These are phyloP conservation scores for Dionaea muscipula DNA, from an alignment of 179 eudicot genomes.

Conservation along the genomic window DNA sequence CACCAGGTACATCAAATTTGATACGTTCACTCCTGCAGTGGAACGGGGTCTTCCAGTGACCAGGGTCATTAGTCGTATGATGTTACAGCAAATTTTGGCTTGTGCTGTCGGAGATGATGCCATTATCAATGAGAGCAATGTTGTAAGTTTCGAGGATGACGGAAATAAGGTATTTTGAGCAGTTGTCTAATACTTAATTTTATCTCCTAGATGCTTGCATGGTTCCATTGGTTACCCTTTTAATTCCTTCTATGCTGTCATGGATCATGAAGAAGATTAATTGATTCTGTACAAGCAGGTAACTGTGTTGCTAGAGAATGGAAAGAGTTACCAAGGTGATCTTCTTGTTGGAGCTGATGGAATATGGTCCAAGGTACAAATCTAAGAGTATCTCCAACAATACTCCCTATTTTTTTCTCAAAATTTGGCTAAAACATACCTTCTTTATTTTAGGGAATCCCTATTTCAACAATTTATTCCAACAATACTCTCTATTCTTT, in stretches of 20 bases:
- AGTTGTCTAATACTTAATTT: background rate
- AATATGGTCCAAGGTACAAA: constrained; percentile 79
- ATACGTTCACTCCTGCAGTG: constrained; percentile 95
- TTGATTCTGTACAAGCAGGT: constrained; percentile 36
- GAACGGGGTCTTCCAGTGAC: constrained; percentile 91
- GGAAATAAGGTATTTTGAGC: constrained; percentile 52
- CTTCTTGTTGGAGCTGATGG: constrained; percentile 97
- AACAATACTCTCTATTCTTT: too few relatives aligned
- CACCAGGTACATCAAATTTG: constrained; percentile 87
- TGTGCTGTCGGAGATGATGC: constrained; percentile 63
- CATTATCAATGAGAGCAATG: constrained; percentile 76
- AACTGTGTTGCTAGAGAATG: constrained; percentile 65
- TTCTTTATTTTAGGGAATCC: too few relatives aligned
- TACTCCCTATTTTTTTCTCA: too few relatives aligned
- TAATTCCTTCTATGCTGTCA: background rate
- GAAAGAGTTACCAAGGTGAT: constrained; percentile 69
- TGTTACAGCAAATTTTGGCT: constrained; percentile 74
- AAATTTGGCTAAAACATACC: too few relatives aligned
- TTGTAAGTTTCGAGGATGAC: constrained; percentile 64
- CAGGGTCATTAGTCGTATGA: constrained; percentile 86
- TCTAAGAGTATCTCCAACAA: too few relatives aligned
- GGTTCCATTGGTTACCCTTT: background rate
- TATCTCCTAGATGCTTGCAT: too few relatives aligned
- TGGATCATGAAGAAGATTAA: background rate
- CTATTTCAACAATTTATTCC: too few relatives aligned